These are phyloP conservation scores for Leccinum imitatum DNA, from an alignment of 768 basidiomycete species.

Conservation along the genomic window DNA sequence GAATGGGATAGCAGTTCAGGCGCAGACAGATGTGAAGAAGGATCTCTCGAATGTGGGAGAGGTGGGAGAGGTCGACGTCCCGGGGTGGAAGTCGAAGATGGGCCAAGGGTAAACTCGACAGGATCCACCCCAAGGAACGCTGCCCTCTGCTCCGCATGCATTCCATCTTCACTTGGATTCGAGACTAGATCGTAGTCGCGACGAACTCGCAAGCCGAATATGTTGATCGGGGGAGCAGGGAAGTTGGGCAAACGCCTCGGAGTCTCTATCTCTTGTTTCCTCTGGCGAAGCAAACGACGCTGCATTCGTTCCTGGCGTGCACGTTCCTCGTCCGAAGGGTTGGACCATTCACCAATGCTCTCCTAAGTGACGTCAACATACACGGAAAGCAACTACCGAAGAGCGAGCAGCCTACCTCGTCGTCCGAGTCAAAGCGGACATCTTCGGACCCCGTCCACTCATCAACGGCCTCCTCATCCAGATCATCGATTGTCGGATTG, in stretches of 20 bases:
- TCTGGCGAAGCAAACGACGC: slow-evolving; percentile 54
- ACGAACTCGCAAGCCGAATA: slow-evolving; percentile 39
- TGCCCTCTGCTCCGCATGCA: slow-evolving; percentile 33
- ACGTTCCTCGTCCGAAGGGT: slow-evolving; percentile 87
- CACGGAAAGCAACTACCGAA: background rate
- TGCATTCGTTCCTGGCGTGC: slow-evolving; percentile 67
- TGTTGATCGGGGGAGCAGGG: slow-evolving; percentile 68
- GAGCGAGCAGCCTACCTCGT: slow-evolving; percentile 53
- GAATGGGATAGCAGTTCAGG: slow-evolving; percentile 70
- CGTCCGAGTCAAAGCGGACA: slow-evolving; percentile 56
- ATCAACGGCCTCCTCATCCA: slow-evolving; percentile 44
- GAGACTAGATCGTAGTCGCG: slow-evolving; percentile 74
- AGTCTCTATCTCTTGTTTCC: slow-evolving; percentile 50
- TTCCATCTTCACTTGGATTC: slow-evolving; percentile 82
- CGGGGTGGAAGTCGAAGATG: slow-evolving; percentile 43
- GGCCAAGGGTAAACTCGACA: slow-evolving; percentile 45
- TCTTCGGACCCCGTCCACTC: slow-evolving; percentile 90
- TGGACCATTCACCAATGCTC: slow-evolving; percentile 89
- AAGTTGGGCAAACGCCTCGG: slow-evolving; percentile 78
- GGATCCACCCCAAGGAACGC: slow-evolving; percentile 46
- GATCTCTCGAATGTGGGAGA: slow-evolving; percentile 62
- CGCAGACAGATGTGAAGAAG: slow-evolving; percentile 58
- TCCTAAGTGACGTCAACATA: slow-evolving; percentile 33
- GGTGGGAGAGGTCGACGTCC: slow-evolving; percentile 54
- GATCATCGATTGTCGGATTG: slow-evolving; percentile 35